Percentiles rank a stretch among this genome's conserved stretches.
Evolutionary conservation across 176 grass and related monocot species (phyloP).

Genomic region (Lolium multiflorum): DNA sequence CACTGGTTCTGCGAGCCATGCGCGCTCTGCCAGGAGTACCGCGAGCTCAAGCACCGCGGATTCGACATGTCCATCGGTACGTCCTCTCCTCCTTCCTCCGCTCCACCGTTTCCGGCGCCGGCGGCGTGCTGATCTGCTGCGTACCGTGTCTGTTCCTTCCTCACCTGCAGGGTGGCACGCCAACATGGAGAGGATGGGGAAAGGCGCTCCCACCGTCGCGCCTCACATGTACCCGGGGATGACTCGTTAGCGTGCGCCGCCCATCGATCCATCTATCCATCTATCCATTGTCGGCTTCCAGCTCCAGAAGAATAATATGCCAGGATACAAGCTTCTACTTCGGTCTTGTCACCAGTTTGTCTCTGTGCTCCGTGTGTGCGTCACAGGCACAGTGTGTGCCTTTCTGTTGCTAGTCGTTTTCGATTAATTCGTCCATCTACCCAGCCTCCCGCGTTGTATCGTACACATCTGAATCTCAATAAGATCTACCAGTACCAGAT

Average conservation of each 20-base stretch:
- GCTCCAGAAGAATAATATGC: background rate
- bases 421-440: too few species aligned
- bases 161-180: constrained; percentile 58
- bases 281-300: background rate
- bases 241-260: constrained; percentile 34
- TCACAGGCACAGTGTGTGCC: background rate
- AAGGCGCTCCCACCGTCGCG: constrained; percentile 40
- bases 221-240: constrained; percentile 41
- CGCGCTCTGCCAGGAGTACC: constrained; percentile 84
- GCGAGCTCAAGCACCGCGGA: constrained; percentile 84
- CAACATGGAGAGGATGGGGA: constrained; percentile 72
- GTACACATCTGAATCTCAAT: too few species aligned
- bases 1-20: constrained; percentile 59
- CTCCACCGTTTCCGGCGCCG: too few species aligned
- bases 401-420: background rate
- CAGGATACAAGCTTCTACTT: background rate
- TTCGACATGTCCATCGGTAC: constrained; percentile 57
- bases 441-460: too few species aligned
- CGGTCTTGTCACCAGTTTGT: background rate
- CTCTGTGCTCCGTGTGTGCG: background rate
- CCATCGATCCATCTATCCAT: background rate
- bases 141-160: background rate
- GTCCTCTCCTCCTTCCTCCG: too few species aligned
- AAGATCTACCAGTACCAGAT: too few species aligned
- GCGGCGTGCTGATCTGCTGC: background rate